Evolutionary conservation across 805 yeast genomes (phyloP).

Genomic region (Ascoidea tarda): DNA sequence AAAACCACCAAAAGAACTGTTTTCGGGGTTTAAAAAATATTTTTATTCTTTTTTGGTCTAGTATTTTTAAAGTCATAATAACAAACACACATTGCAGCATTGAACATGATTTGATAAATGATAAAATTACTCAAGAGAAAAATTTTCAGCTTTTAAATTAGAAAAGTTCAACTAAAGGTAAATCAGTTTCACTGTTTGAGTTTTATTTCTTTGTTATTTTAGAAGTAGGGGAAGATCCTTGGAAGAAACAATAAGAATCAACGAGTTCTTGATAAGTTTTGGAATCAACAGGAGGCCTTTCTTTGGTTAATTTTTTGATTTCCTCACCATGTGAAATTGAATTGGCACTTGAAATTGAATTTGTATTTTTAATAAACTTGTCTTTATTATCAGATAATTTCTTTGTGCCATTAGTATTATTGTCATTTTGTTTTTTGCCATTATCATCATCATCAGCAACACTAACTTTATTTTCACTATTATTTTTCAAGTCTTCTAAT

Average conservation of each 20-base stretch:
- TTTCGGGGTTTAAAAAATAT: no score
- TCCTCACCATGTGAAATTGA: background rate
- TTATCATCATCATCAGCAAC: background rate
- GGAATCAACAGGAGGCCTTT: slow-evolving; percentile 27
- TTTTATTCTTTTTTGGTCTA: no score
- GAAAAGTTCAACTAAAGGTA: no score
- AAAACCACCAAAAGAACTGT: no score
- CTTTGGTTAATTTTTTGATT: slow-evolving; percentile 6
- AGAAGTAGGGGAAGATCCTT: slow-evolving; percentile 12
- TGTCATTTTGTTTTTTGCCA: no score
- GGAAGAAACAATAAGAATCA: slow-evolving; percentile 48
- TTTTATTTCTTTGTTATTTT: no score
- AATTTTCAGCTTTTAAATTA: no score
- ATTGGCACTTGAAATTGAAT: background rate
- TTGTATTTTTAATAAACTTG: background rate
- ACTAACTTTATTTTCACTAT: background rate
- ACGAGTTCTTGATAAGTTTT: slow-evolving; percentile 41
- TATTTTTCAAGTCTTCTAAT: background rate
- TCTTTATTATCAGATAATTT: background rate
- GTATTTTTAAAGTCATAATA: no score
- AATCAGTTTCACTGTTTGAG: no score
- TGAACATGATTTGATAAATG: no score
- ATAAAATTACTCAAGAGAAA: no score
- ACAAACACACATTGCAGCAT: no score
- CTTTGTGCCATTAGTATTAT: background rate